Percentiles rank a stretch among this genome's conserved stretches.
phyloP scores from a whole-genome alignment of 2,329 filamentous ascomycete species.

The Botryotinia calthae region DNA sequence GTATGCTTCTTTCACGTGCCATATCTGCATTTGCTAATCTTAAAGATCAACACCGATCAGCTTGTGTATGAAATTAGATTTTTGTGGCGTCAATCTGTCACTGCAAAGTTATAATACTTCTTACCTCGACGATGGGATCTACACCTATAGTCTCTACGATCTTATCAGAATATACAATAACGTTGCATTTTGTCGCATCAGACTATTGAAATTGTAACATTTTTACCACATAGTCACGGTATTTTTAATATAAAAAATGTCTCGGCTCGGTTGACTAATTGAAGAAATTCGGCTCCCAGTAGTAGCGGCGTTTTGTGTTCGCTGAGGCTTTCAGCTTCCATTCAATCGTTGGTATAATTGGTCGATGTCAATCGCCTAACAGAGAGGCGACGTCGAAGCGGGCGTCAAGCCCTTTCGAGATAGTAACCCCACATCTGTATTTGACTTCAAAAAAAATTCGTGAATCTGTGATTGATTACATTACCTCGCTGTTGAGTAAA shows the following conservation, averaged over 20 bases:
- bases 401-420: not conserved
- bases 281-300: not conserved
- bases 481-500: not conserved
- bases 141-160: not conserved
- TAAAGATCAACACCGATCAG: not conserved
- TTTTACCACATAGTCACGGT: not conserved
- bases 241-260: not conserved
- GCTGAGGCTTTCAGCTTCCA: not conserved
- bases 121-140: not conserved
- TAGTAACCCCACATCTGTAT: not conserved
- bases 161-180: not conserved
- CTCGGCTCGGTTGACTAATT: not conserved
- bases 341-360: not conserved
- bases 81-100: not conserved
- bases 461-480: not conserved
- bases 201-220: not conserved
- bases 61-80: not conserved
- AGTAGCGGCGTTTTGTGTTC: too few relatives aligned
- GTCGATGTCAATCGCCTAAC: not conserved
- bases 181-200: not conserved
- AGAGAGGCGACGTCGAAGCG: not conserved
- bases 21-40: not conserved
- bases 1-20: not conserved
- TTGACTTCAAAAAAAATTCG: too few relatives aligned
- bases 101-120: not conserved